Percentiles rank a stretch among this genome's conserved stretches.
These are phyloP conservation scores for Gossypium armourianum DNA, from an alignment of 441 rosid genomes.

Conservation along the genomic window DNA sequence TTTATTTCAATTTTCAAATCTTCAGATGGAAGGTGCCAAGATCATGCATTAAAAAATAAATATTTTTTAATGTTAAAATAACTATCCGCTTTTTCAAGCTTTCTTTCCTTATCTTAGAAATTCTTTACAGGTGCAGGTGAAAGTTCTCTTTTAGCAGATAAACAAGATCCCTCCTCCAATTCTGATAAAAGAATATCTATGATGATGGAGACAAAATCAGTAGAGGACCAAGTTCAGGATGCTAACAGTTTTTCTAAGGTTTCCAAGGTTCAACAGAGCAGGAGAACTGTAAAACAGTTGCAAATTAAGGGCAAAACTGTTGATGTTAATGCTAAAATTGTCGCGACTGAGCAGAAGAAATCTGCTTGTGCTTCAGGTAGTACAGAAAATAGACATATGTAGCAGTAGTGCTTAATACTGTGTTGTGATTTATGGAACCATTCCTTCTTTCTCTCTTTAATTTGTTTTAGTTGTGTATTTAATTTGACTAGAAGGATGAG, in stretches of 20 bases:
- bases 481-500: not conserved
- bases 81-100: not conserved
- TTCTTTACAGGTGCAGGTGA: slow-evolving; percentile 34
- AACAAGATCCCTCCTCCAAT: slow-evolving; percentile 23
- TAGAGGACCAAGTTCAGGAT: slow-evolving; percentile 20
- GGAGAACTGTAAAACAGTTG: slow-evolving; percentile 31
- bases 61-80: not conserved
- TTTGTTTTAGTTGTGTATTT: slow-evolving; percentile 1
- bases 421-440: not conserved
- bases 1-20: not conserved
- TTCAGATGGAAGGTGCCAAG: not conserved
- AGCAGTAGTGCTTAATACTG: not conserved
- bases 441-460: not conserved
- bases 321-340: slow-evolving; percentile 25
- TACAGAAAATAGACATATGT: not conserved
- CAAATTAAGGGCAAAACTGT: slow-evolving; percentile 18
- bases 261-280: slow-evolving; percentile 25
- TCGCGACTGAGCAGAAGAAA: slow-evolving; percentile 26
- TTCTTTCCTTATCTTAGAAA: slow-evolving; percentile 1
- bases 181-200: slow-evolving; percentile 19
- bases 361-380: slow-evolving; percentile 30
- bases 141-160: slow-evolving; percentile 25
- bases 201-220: slow-evolving; percentile 24
- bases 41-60: not conserved
- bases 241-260: slow-evolving; percentile 24